These are phyloP conservation scores for Darksidea phi DNA, from an alignment of 495 filamentous ascomycete genomes.

Conservation along the genomic window DNA sequence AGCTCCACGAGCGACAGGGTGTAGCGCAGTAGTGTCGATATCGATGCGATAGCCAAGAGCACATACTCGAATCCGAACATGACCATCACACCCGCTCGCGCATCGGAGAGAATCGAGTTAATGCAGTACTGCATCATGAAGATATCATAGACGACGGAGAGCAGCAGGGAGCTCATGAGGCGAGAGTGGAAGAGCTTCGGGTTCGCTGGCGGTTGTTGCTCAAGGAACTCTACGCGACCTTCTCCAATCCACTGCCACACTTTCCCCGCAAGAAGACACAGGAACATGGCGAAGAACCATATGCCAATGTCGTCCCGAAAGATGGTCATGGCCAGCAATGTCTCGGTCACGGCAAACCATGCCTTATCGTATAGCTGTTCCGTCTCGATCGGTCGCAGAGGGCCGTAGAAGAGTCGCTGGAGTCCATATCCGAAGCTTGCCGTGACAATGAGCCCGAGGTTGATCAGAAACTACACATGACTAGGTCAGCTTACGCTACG, in stretches of 20 bases:
- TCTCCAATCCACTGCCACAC: constrained; percentile 98
- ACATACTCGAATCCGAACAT: constrained; percentile 99
- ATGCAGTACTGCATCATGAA: constrained; percentile 78
- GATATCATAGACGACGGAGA: constrained; percentile 73
- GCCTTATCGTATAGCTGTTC: constrained; percentile 96
- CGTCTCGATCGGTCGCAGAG: constrained; percentile 86
- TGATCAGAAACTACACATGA: constrained; percentile 70
- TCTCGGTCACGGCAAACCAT: constrained; percentile 97
- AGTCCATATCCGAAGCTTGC: constrained; percentile 78
- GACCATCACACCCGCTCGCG: constrained; percentile 97
- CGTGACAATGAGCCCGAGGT: constrained; percentile 75
- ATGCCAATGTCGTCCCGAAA: constrained; percentile 91
- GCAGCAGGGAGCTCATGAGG: constrained; percentile 70
- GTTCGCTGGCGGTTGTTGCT: constrained; percentile 92
- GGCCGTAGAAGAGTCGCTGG: constrained; percentile 87
- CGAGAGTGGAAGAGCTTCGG: constrained; percentile 86
- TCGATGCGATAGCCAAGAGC: constrained; percentile 73
- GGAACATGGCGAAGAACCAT: constrained; percentile 95
- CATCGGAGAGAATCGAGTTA: constrained; percentile 75
- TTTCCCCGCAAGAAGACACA: constrained; percentile 84
- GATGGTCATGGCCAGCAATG: constrained; percentile 97
- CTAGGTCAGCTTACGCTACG: background rate
- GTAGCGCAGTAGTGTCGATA: constrained; percentile 77
- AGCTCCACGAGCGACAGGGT: constrained; percentile 75
- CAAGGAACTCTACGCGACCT: constrained; percentile 86